A percentile compares a stretch with the other conserved stretches of the same genome.
These are phyloP conservation scores for Aspergillus bridgeri DNA, from an alignment of 495 filamentous ascomycete species.

Conservation along the genomic window DNA sequence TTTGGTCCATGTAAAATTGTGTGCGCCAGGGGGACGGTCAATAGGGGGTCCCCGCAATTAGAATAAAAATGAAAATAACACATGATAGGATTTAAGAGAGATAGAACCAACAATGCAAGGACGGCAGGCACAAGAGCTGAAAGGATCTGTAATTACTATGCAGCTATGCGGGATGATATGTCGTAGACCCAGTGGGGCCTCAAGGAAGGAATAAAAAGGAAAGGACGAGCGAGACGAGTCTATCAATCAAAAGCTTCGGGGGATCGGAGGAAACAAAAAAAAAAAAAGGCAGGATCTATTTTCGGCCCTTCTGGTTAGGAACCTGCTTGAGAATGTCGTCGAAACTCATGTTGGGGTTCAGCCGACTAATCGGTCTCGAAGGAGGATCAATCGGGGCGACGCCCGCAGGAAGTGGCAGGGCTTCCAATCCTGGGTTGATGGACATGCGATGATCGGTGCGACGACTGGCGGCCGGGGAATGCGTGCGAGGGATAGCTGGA, in stretches of 20 bases:
- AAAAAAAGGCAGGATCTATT: conserved; percentile 20
- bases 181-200: not conserved
- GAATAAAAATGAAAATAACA: not conserved
- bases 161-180: conserved; percentile 1
- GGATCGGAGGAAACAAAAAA: no score
- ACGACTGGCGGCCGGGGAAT: conserved; percentile 34
- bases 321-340: conserved; percentile 50
- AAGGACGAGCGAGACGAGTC: not conserved
- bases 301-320: conserved; percentile 43
- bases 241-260: not conserved
- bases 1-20: not conserved
- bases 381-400: conserved; percentile 47
- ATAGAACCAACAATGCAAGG: not conserved
- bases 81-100: not conserved
- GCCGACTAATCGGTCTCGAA: conserved; percentile 36
- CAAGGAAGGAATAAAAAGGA: not conserved
- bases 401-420: conserved; percentile 48
- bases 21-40: not conserved
- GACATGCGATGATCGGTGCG: conserved; percentile 39
- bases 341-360: conserved; percentile 52
- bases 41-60: not conserved
- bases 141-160: conserved; percentile 10
- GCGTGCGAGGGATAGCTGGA: conserved; percentile 40
- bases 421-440: conserved; percentile 49
- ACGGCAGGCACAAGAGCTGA: conserved; percentile 13